phyloP scores from a whole-genome alignment of 305 asterid genomes.

The Andrographis paniculata region DNA sequence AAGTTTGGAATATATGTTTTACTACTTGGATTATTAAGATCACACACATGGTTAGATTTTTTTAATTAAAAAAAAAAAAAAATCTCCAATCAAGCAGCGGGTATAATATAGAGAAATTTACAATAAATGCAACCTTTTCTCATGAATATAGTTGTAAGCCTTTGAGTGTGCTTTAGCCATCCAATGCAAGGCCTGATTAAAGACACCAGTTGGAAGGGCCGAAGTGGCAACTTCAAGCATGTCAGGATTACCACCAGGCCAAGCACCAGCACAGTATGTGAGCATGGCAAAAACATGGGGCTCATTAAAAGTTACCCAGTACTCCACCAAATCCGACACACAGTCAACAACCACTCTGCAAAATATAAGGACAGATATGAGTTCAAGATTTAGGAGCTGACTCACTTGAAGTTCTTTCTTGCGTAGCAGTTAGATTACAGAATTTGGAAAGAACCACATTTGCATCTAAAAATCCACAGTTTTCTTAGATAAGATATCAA shows the following conservation, averaged over 20 bases:
- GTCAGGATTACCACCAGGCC: conserved; percentile 99
- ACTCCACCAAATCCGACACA: conserved; percentile 76
- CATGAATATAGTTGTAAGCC: conserved; percentile 83
- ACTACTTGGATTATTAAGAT: background rate
- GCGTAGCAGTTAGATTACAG: background rate
- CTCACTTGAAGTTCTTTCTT: no score
- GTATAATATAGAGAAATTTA: background rate
- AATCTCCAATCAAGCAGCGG: background rate
- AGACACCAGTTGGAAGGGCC: conserved; percentile 82
- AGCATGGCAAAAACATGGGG: conserved; percentile 89
- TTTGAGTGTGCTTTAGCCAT: conserved; percentile 67
- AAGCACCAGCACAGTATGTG: conserved; percentile 91
- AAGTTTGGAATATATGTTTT: background rate
- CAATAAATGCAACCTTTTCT: conserved; percentile 48
- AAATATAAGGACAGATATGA: conserved; percentile 8
- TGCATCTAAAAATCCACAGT: no score
- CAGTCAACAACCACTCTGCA: conserved; percentile 73
- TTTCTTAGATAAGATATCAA: no score
- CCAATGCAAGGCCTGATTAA: conserved; percentile 83
- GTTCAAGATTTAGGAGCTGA: background rate
- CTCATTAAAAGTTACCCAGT: conserved; percentile 92
- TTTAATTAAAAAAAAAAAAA: no score
- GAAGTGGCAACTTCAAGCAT: conserved; percentile 91
- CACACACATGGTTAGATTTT: background rate
- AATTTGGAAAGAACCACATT: background rate